phyloP scores from a whole-genome alignment of 2,329 filamentous ascomycete species.

The Elsinoe necatrix region DNA sequence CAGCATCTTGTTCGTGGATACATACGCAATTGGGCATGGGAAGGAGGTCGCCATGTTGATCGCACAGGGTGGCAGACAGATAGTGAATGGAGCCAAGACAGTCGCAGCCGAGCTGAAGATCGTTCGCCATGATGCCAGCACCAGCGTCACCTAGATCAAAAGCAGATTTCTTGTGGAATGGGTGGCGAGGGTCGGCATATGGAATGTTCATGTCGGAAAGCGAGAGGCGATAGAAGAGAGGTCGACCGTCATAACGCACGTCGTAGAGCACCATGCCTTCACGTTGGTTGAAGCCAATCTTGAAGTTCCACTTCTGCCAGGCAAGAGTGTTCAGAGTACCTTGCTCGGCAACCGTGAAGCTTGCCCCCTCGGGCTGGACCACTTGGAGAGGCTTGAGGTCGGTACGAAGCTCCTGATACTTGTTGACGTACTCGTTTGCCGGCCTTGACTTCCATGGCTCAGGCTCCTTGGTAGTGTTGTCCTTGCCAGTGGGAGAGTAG shows the following conservation, averaged over 20 bases:
- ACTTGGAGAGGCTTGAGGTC: slow-evolving; percentile 58
- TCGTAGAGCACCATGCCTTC: slow-evolving; percentile 63
- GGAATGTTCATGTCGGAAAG: slow-evolving; percentile 60
- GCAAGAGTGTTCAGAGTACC: slow-evolving; percentile 48
- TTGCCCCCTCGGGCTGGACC: slow-evolving; percentile 56
- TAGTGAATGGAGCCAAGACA: slow-evolving; percentile 64
- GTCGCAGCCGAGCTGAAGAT: slow-evolving; percentile 61
- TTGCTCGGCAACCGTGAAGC: slow-evolving; percentile 46
- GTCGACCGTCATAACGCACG: slow-evolving; percentile 45
- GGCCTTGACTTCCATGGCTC: slow-evolving; percentile 51
- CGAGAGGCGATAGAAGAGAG: slow-evolving; percentile 57
- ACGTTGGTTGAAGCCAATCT: slow-evolving; percentile 53
- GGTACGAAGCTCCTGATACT: slow-evolving; percentile 51
- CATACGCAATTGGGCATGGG: slow-evolving; percentile 60
- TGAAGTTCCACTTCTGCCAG: slow-evolving; percentile 60
- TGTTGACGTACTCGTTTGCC: slow-evolving; percentile 58
- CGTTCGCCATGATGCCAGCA: slow-evolving; percentile 59
- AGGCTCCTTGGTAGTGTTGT: slow-evolving; percentile 48
- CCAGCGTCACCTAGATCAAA: slow-evolving; percentile 62
- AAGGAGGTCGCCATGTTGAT: slow-evolving; percentile 51
- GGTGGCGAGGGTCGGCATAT: slow-evolving; percentile 56
- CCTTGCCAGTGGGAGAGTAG: slow-evolving; percentile 57
- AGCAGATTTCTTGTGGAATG: slow-evolving; percentile 61
- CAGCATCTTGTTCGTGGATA: slow-evolving; percentile 62
- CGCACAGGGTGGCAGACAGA: slow-evolving; percentile 49